phyloP scores from a whole-genome alignment of 2,329 filamentous ascomycete genomes.

The Aschersonia sp. region DNA sequence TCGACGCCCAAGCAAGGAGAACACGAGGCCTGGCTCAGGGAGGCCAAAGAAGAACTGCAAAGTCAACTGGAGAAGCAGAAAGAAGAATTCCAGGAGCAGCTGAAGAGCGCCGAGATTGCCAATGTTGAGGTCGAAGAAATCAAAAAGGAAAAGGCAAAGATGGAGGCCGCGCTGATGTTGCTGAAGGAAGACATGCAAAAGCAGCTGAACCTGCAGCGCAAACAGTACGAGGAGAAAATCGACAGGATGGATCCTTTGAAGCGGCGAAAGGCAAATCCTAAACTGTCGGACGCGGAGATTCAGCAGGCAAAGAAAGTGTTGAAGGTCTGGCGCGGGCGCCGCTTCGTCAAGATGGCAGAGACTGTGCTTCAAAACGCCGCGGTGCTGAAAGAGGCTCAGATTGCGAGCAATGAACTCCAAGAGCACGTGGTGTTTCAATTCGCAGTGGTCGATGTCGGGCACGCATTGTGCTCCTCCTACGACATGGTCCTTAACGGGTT shows the following conservation, averaged over 20 bases:
- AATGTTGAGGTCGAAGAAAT: conserved; percentile 73
- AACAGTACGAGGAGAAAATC: conserved; percentile 71
- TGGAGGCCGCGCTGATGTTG: conserved; percentile 66
- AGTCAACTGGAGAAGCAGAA: conserved; percentile 69
- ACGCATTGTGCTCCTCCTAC: conserved; percentile 83
- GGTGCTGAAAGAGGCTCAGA: conserved; percentile 83
- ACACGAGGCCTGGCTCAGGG: conserved; percentile 58
- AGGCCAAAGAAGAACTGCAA: conserved; percentile 72
- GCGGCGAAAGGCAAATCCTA: conserved; percentile 43
- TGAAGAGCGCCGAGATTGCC: conserved; percentile 60
- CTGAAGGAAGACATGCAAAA: conserved; percentile 82
- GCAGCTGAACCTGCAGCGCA: conserved; percentile 69
- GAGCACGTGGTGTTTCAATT: conserved; percentile 93
- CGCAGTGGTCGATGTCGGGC: conserved; percentile 75
- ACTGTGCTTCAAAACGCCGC: conserved; percentile 77
- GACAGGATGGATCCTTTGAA: conserved; percentile 57
- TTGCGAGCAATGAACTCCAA: conserved; percentile 94
- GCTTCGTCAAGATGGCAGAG: conserved; percentile 90
- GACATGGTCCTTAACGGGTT: conserved; percentile 91
- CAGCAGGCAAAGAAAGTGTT: conserved; percentile 51
- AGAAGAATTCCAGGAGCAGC: conserved; percentile 64
- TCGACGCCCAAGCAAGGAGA: conserved; percentile 74
- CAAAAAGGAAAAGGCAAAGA: conserved; percentile 64
- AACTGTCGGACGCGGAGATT: conserved; percentile 58
- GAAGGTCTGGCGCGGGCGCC: conserved; percentile 65